phyloP scores from a whole-genome alignment of 179 eudicot species.

The Beta corolliflora region DNA sequence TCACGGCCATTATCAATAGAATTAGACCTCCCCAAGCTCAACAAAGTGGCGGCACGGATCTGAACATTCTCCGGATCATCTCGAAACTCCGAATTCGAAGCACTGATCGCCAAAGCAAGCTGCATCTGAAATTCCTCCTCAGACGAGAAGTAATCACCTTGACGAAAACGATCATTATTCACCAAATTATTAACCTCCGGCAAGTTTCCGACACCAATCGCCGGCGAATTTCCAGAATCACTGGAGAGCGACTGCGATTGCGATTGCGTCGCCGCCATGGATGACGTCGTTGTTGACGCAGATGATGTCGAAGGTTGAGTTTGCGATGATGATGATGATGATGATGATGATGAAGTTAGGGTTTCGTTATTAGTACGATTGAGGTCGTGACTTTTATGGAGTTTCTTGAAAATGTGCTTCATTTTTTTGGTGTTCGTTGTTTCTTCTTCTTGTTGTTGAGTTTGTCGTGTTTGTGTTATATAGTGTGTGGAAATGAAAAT shows the following conservation, averaged over 20 bases:
- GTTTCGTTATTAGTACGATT: slow-evolving; percentile 62
- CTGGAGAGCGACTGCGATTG: slow-evolving; percentile 17
- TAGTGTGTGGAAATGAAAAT: neutral
- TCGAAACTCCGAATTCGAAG: slow-evolving; percentile 56
- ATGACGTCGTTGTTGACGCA: neutral
- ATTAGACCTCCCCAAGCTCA: slow-evolving; percentile 49
- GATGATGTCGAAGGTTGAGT: slow-evolving; percentile 19
- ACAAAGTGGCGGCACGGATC: slow-evolving; percentile 59
- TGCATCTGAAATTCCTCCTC: slow-evolving; percentile 98
- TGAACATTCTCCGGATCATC: slow-evolving; percentile 57
- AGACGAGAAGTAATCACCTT: slow-evolving; percentile 68
- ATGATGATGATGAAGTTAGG: slow-evolving; percentile 29
- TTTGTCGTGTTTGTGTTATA: neutral
- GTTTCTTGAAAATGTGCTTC: slow-evolving; percentile 99
- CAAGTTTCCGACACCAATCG: neutral
- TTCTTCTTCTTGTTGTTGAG: neutral
- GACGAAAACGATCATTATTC: slow-evolving; percentile 20
- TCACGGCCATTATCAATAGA: slow-evolving; percentile 25
- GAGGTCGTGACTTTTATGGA: slow-evolving; percentile 80
- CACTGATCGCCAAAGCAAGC: slow-evolving; percentile 95
- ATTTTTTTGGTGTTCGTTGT: slow-evolving; percentile 26
- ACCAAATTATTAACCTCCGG: neutral
- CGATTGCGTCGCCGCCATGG: slow-evolving; percentile 18
- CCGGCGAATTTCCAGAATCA: slow-evolving; percentile 15
- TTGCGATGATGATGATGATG: slow-evolving; percentile 16